Percentiles rank a stretch among this genome's conserved stretches.
These are phyloP conservation scores for Naganishia randhawae DNA, from an alignment of 768 basidiomycete species.

Conservation along the genomic window DNA sequence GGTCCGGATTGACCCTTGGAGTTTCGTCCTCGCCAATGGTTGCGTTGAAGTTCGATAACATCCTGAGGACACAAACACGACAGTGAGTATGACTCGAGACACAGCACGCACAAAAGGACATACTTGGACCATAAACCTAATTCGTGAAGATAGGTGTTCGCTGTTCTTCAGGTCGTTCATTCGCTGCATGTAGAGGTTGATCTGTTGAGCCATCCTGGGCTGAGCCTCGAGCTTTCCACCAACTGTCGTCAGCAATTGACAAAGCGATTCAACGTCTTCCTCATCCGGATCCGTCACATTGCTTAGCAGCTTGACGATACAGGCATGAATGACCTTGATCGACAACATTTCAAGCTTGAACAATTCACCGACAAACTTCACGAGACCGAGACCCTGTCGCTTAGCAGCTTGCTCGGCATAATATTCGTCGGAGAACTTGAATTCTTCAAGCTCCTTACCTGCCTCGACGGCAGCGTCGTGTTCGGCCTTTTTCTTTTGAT, in stretches of 20 bases:
- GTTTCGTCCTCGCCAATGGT: conserved; percentile 74
- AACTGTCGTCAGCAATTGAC: conserved; percentile 85
- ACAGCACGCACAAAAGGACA: conserved; percentile 38
- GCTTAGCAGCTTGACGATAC: conserved; percentile 87
- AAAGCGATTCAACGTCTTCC: conserved; percentile 94
- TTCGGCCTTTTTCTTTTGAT: conserved; percentile 67
- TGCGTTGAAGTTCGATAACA: conserved; percentile 78
- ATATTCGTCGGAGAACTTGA: conserved; percentile 88
- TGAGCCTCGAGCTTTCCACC: conserved; percentile 76
- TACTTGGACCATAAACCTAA: conserved; percentile 94
- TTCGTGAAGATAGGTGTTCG: conserved; percentile 71
- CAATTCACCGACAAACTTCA: conserved; percentile 96
- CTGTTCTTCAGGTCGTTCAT: conserved; percentile 80
- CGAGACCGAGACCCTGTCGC: conserved; percentile 90
- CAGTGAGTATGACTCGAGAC: not conserved
- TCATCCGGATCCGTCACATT: conserved; percentile 95
- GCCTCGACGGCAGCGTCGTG: conserved; percentile 55
- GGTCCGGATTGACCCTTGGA: conserved; percentile 63
- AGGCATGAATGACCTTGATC: conserved; percentile 97
- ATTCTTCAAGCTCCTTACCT: conserved; percentile 55
- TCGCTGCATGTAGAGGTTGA: conserved; percentile 88
- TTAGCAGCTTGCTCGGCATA: conserved; percentile 95
- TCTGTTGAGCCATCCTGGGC: conserved; percentile 61
- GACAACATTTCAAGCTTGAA: conserved; percentile 99
- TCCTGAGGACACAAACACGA: conserved; percentile 58